Conservation (phyloP, 371 early-diverging fungal species). For the Actinomucor elegans region DNA sequence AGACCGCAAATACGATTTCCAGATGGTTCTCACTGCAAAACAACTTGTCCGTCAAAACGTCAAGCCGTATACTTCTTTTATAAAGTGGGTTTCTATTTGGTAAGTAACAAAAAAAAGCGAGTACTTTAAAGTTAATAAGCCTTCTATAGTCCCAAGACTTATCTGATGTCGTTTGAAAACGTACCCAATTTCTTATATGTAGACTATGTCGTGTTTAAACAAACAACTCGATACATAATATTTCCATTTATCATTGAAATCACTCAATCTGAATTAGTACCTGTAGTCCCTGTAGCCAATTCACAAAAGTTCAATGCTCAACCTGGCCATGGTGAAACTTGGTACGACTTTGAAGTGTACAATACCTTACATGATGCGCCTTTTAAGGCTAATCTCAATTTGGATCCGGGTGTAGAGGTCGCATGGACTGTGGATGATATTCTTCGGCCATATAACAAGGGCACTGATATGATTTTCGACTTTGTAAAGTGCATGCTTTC, state of each 20-base stretch:
- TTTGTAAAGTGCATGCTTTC: background rate
- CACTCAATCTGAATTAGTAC: conserved; percentile 36
- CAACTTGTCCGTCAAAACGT: conserved; percentile 34
- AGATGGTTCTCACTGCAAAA: conserved; percentile 26
- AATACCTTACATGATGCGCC: conserved; percentile 17
- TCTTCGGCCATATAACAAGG: conserved; percentile 8
- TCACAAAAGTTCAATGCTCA: conserved; percentile 22
- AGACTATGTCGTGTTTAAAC: conserved; percentile 26
- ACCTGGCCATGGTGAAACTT: conserved; percentile 30
- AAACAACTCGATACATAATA: conserved; percentile 25
- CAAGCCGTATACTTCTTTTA: conserved; percentile 48
- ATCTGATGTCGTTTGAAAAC: conserved; percentile 42
- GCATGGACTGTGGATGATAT: conserved; percentile 42
- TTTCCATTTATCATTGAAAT: conserved; percentile 42
- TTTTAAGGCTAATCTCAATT: conserved; percentile 32
- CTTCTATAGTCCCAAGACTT: conserved; percentile 30
- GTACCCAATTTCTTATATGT: conserved; percentile 43
- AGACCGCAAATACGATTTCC: conserved; percentile 49
- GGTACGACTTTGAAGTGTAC: conserved; percentile 42
- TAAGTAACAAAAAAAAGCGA: conserved; percentile 14
- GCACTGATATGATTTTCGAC: background rate
- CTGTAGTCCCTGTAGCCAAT: conserved; percentile 11
- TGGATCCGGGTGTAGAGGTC: conserved; percentile 30
- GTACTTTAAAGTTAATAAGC: background rate
- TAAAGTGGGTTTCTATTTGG: conserved; percentile 44